Conservation (phyloP, 306 rosid species). For the Lathyrus sativus region DNA sequence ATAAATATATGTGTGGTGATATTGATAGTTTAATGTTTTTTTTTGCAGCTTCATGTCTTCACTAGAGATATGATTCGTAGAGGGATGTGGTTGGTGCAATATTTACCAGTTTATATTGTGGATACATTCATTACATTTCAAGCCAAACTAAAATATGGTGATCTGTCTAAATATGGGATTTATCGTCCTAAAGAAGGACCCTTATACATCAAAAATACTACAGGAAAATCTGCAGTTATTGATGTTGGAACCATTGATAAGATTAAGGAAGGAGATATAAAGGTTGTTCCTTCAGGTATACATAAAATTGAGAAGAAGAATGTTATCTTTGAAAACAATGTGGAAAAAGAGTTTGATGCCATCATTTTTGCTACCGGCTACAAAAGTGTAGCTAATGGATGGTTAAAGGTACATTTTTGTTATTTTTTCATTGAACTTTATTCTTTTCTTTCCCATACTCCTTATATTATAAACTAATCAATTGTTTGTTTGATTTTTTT, state of each 20-base stretch:
- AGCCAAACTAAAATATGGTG: slow-evolving; percentile 34
- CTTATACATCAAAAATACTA: slow-evolving; percentile 36
- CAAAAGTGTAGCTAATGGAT: slow-evolving; percentile 43
- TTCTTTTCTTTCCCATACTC: not conserved
- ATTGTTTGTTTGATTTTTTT: not conserved
- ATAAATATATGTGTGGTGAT: not conserved
- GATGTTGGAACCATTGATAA: slow-evolving; percentile 55
- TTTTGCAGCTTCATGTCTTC: slow-evolving; percentile 51
- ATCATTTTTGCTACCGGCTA: slow-evolving; percentile 73
- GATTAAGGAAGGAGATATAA: slow-evolving; percentile 45
- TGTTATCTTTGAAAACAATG: slow-evolving; percentile 44
- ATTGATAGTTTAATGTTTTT: no score
- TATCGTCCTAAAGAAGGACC: slow-evolving; percentile 52
- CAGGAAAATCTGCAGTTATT: slow-evolving; percentile 49
- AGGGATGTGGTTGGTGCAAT: slow-evolving; percentile 48
- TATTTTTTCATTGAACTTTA: slow-evolving; percentile 37
- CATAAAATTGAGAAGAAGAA: slow-evolving; percentile 41
- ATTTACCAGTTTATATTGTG: slow-evolving; percentile 31
- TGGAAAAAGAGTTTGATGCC: slow-evolving; percentile 46
- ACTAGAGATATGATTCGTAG: slow-evolving; percentile 40
- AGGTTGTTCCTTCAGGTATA: slow-evolving; percentile 52
- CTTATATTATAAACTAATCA: not conserved
- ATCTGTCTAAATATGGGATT: slow-evolving; percentile 46
- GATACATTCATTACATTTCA: slow-evolving; percentile 20
- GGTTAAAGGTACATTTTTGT: slow-evolving; percentile 38